A percentile compares a stretch with the other conserved stretches of the same genome.
Conservation (phyloP, 2,329 filamentous ascomycete species). For the Aspergillus sp. region DNA sequence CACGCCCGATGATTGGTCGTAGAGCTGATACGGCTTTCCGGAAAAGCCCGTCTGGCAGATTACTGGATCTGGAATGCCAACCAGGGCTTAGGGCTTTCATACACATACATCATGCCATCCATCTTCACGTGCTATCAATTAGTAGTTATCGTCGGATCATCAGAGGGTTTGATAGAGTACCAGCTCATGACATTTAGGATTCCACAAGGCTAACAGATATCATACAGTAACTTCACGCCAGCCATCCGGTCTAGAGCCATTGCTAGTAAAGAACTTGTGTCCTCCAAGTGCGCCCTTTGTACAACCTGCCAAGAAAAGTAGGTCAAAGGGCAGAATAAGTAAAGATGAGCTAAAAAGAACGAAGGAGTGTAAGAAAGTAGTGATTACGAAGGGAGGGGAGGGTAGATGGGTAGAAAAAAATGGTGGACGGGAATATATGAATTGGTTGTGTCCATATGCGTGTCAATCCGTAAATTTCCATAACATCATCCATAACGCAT, state of each 20-base stretch:
- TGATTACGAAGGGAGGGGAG: not conserved
- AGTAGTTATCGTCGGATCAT: not conserved
- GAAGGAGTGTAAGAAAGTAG: conserved; percentile 3
- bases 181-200: conserved; percentile 2
- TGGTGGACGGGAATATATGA: not conserved
- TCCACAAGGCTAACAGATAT: conserved; percentile 13
- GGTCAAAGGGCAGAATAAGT: conserved; percentile 7
- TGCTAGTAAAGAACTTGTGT: conserved; percentile 10
- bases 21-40: conserved; percentile 16
- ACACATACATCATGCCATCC: not conserved
- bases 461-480: conserved; percentile 11
- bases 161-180: not conserved
- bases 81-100: conserved; percentile 22
- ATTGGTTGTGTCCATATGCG: not conserved
- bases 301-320: conserved; percentile 15
- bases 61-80: conserved; percentile 13
- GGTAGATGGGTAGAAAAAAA: not conserved
- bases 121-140: not conserved
- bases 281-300: conserved; percentile 9
- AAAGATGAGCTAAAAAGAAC: conserved; percentile 8
- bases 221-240: conserved; percentile 18
- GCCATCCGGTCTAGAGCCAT: conserved; percentile 14
- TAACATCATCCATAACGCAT: conserved; percentile 9
- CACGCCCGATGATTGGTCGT: conserved; percentile 24
- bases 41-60: conserved; percentile 15